Evolutionary conservation across 257 asterid species (phyloP).

Genomic region (Przewalskia tangutica): DNA sequence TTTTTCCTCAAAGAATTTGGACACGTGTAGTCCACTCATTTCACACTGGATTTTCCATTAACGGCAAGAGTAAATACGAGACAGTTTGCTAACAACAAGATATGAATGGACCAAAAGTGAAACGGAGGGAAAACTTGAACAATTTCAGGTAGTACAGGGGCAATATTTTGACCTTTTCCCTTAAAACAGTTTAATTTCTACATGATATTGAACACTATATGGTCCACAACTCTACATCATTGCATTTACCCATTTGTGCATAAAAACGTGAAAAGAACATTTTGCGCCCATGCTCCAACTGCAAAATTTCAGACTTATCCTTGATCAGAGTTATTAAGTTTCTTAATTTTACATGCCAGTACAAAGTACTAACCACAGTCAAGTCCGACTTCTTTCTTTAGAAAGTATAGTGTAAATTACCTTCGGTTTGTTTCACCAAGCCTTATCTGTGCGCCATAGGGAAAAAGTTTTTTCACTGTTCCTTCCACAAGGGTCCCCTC

Average conservation of each 20-base stretch:
- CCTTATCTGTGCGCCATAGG: conserved; percentile 88
- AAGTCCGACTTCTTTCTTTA: neutral
- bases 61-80: neutral
- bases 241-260: neutral
- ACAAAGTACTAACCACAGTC: neutral
- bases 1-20: neutral
- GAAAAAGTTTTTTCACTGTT: conserved; percentile 63
- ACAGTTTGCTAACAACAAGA: neutral
- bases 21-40: neutral
- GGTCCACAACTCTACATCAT: neutral
- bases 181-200: neutral
- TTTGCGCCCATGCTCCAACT: neutral
- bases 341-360: neutral
- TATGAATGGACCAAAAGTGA: neutral
- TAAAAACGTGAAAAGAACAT: neutral
- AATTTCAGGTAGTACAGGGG: neutral
- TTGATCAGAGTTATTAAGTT: neutral
- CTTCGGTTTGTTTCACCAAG: conserved; percentile 84
- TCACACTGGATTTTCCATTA: neutral
- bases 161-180: neutral
- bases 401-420: conserved; percentile 17
- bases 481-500: conserved; percentile 85
- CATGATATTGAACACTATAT: neutral
- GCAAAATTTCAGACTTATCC: neutral
- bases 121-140: neutral